Conservation (phyloP, 257 asterid genomes). For the Knoxia roxburghii region DNA sequence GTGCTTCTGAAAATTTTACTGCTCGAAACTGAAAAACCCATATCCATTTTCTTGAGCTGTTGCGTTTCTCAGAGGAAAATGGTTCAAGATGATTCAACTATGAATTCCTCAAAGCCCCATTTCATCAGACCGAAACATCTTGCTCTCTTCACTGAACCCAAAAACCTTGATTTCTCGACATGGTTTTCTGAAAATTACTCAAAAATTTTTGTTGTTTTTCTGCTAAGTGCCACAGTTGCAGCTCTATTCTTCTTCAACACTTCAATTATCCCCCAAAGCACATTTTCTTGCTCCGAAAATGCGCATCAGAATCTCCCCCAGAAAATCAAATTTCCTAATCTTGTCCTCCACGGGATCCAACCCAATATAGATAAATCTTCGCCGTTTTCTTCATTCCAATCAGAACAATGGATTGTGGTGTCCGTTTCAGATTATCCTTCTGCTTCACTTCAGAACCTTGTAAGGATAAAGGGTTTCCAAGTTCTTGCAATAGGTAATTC, state of each 20-base stretch:
- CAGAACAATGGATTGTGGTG: slow-evolving; percentile 80
- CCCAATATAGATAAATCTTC: slow-evolving; percentile 54
- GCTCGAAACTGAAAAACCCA: neutral
- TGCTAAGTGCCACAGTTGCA: slow-evolving; percentile 57
- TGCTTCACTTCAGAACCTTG: slow-evolving; percentile 37
- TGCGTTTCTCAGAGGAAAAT: slow-evolving; percentile 27
- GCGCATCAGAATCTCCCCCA: no score
- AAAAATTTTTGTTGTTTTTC: slow-evolving; percentile 42
- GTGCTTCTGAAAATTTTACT: neutral
- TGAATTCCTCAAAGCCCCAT: slow-evolving; percentile 37
- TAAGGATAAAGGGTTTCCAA: slow-evolving; percentile 75
- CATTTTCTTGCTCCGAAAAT: slow-evolving; percentile 58
- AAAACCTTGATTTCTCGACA: slow-evolving; percentile 58
- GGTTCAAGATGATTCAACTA: slow-evolving; percentile 62
- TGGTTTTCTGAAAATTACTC: slow-evolving; percentile 68
- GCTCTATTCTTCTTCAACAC: slow-evolving; percentile 61
- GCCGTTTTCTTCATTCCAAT: slow-evolving; percentile 55
- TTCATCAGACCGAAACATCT: slow-evolving; percentile 16
- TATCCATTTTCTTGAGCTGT: neutral
- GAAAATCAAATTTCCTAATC: slow-evolving; percentile 53
- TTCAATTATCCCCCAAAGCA: slow-evolving; percentile 21
- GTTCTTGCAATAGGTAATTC: slow-evolving; percentile 84
- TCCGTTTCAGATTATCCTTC: slow-evolving; percentile 77
- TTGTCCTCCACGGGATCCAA: slow-evolving; percentile 50
- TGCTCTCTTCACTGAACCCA: slow-evolving; percentile 25